These are phyloP conservation scores for Exophiala alcalophila DNA, from an alignment of 2,329 filamentous ascomycete species.

Conservation along the genomic window DNA sequence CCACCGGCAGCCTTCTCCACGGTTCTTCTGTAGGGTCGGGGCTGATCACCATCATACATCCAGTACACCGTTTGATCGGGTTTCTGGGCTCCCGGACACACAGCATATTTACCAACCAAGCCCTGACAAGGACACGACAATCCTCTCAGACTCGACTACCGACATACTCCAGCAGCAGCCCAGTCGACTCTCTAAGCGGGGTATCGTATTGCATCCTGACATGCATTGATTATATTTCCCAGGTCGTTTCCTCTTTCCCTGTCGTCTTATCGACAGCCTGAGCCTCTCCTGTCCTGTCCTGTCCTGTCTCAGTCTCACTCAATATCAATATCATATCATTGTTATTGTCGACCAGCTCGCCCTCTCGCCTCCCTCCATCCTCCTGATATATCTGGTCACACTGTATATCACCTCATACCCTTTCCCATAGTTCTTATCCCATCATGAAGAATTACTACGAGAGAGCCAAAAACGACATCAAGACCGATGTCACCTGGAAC, in stretches of 20 bases:
- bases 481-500: conserved; percentile 29
- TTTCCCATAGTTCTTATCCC: background rate
- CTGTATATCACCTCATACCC: background rate
- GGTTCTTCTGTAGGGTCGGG: too few relatives aligned
- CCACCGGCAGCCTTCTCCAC: conserved; percentile 12
- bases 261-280: conserved; percentile 7
- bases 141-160: too few relatives aligned
- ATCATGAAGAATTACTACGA: conserved; percentile 26
- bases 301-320: too few relatives aligned
- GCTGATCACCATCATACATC: conserved; percentile 1
- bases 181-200: too few relatives aligned
- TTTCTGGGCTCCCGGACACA: conserved; percentile 6
- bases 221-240: conserved; percentile 10
- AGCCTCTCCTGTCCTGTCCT: too few relatives aligned
- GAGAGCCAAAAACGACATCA: conserved; percentile 24
- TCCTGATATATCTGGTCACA: background rate
- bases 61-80: too few relatives aligned
- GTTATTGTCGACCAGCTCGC: too few relatives aligned
- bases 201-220: too few relatives aligned
- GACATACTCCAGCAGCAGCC: too few relatives aligned
- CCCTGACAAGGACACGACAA: too few relatives aligned
- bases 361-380: conserved; percentile 3
- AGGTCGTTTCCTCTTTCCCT: background rate
- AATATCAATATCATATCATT: too few relatives aligned
- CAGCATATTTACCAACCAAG: background rate